phyloP scores from a whole-genome alignment of 768 basidiomycete species.

The Lactifluus pinguis region DNA sequence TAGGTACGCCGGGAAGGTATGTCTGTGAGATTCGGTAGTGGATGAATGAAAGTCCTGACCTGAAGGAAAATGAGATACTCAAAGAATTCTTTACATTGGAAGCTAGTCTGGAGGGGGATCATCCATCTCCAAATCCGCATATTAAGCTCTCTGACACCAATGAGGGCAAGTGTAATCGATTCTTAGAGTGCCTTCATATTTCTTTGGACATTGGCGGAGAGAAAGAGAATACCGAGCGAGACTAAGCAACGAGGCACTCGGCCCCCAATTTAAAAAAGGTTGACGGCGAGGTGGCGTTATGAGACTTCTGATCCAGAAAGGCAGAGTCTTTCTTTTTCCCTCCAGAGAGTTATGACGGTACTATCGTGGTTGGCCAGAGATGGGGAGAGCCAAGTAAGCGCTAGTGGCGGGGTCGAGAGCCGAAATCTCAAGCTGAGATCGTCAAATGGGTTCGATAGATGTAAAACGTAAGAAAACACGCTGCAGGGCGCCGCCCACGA shows the following conservation, averaged over 20 bases:
- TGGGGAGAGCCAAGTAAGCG: not conserved
- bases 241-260: conserved; percentile 7
- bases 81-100: not conserved
- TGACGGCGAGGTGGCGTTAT: conserved; percentile 14
- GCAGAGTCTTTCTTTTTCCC: conserved; percentile 8
- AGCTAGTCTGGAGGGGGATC: conserved; percentile 1
- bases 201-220: conserved; percentile 6
- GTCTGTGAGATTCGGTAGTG: not conserved
- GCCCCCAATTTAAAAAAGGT: conserved; percentile 2
- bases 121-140: conserved; percentile 8
- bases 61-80: not conserved
- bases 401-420: conserved; percentile 8
- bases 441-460: conserved; percentile 12
- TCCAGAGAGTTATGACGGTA: conserved; percentile 4
- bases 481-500: conserved; percentile 10
- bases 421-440: conserved; percentile 11
- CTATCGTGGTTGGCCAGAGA: not conserved
- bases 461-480: conserved; percentile 17
- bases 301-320: conserved; percentile 12
- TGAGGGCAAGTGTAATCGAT: conserved; percentile 9
- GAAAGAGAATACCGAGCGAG: conserved; percentile 7
- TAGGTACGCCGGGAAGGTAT: conserved; percentile 6
- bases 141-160: conserved; percentile 11
- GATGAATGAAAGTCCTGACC: not conserved
- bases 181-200: not conserved